phyloP scores from a whole-genome alignment of 2,329 filamentous ascomycete genomes.

The Iodosphaeria phyllophila region DNA sequence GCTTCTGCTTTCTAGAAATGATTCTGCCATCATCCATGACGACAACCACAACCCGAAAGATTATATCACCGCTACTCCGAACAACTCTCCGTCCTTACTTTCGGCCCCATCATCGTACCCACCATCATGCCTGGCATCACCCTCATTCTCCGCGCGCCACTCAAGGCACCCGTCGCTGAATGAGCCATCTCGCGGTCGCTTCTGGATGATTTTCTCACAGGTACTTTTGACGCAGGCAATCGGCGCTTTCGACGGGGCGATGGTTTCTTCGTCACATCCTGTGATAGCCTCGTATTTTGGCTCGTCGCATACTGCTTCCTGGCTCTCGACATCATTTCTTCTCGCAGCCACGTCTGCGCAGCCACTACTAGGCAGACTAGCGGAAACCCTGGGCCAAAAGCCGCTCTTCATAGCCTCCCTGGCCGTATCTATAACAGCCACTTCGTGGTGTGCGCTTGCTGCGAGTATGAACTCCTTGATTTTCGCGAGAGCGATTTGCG shows the following conservation, averaged over 20 bases:
- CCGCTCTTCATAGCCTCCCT: constrained; percentile 44
- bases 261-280: constrained; percentile 68
- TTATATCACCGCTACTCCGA: too few species aligned
- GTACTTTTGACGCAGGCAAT: constrained; percentile 40
- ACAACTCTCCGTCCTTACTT: too few species aligned
- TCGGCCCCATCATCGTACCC: too few species aligned
- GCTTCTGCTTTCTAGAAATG: too few species aligned
- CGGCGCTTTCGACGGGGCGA: constrained; percentile 53
- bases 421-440: constrained; percentile 43
- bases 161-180: too few species aligned
- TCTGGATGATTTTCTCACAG: constrained; percentile 43
- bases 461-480: constrained; percentile 52
- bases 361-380: constrained; percentile 55
- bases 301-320: constrained; percentile 61
- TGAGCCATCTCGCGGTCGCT: too few species aligned
- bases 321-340: constrained; percentile 65
- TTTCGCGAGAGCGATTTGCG: constrained; percentile 49
- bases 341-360: constrained; percentile 62
- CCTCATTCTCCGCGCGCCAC: too few species aligned
- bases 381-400: constrained; percentile 55
- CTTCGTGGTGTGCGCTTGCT: constrained; percentile 50
- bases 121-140: too few species aligned
- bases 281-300: constrained; percentile 68
- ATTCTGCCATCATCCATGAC: too few species aligned
- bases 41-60: too few species aligned